Base-by-base conservation (phyloP, 2,329 filamentous ascomycete species). In the Leptographium wingfieldii region DNA sequence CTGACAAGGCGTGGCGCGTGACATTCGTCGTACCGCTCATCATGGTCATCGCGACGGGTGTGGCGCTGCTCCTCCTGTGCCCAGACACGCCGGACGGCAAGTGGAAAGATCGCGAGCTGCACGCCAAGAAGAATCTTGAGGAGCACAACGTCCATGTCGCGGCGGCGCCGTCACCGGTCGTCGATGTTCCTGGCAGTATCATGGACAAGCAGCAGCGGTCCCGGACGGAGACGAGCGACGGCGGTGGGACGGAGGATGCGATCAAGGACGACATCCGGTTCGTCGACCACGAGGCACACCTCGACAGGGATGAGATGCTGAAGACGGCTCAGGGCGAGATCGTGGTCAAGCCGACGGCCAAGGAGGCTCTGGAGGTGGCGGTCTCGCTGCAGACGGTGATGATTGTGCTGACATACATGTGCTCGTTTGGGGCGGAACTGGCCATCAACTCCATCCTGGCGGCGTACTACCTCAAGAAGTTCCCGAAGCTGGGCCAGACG, bases 21-120 rank as follows among this genome's bases (percentile, higher is more conserved):
- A 81, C 90, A 3, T 96, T 95, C 69, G 76, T 95, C 63, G 86
- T 95, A 6, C 91, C 91, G 0, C 87, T 94, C 62, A 81, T 92
- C 65, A 80, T 92, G 65, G 86, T 92, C 69, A 77, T 86, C 14
- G 68, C 72, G 29, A 82, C 84, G 7, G 88, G 85, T 14, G 67
- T 88, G n/a, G 74, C 77, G 19, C 85, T 95, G 74, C 72, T 95
- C 3, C 69, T 90, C 29, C 74, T 89, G 16, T 92, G 88, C 67
- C 83, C 88, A 1, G 91, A 96, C 68, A 92, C 89, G 0, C 91
- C 91, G 0, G 87, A 83, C 0, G 91, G 92, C 40, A 84, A 83
- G 64, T 96, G 91, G 91, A 80, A 81, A 7, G 86, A 92, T 48
- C 83, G 90, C 35, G 78, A 83, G 57, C 73, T 81, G 52, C 80